A percentile compares a stretch with the other conserved stretches of the same genome.
Conservation (phyloP, 257 asterid genomes). For the Lycium ferocissimum region DNA sequence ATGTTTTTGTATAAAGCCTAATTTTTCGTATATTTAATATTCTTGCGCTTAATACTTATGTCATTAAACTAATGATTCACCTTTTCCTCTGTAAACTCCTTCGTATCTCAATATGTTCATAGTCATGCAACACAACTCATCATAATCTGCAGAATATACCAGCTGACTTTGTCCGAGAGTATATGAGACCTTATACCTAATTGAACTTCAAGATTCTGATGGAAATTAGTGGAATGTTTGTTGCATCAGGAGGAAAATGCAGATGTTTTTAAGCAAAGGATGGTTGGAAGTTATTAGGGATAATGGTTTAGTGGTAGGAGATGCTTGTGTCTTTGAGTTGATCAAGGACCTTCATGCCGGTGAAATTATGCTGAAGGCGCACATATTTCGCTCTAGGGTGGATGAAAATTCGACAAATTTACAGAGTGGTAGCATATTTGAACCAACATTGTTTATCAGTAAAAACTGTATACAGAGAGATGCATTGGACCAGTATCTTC, state of each 20-base stretch:
- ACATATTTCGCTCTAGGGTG: background rate
- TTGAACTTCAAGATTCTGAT: conserved; percentile 32
- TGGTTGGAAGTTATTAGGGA: background rate
- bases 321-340: conserved; percentile 30
- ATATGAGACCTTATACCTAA: background rate
- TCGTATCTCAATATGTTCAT: too few species aligned
- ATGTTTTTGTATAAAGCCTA: too few species aligned
- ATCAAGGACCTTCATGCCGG: background rate
- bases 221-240: conserved; percentile 11
- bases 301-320: conserved; percentile 26
- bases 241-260: background rate
- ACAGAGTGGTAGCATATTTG: background rate
- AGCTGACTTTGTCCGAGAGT: background rate
- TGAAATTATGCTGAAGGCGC: conserved; percentile 13
- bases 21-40: too few species aligned
- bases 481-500: conserved; percentile 7
- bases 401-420: background rate
- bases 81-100: too few species aligned
- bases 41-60: too few species aligned
- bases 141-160: conserved; percentile 32
- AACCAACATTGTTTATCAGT: background rate
- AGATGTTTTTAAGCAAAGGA: background rate
- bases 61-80: too few species aligned
- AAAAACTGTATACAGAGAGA: background rate
- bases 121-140: background rate